Conservation (phyloP, 148 eudicot genomes). For the Amaranthus hypochondriacus region DNA sequence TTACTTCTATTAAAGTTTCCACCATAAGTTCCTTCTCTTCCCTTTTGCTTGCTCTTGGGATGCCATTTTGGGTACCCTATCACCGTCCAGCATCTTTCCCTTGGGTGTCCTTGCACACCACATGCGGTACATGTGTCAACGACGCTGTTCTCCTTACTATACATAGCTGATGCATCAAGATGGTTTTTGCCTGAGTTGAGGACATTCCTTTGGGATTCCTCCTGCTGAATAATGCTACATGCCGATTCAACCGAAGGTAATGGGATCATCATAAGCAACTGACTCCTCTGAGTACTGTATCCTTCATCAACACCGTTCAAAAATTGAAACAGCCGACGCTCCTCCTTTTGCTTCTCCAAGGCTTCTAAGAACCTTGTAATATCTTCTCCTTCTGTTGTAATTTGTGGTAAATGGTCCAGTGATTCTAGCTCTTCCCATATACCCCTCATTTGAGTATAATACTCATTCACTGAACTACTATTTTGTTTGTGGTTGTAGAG, state of each 20-base stretch:
- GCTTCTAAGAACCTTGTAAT: no score
- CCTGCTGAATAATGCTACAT: not conserved
- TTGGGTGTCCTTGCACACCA: not conserved
- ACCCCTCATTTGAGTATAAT: no score
- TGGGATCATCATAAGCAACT: not conserved
- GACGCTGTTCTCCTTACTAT: not conserved
- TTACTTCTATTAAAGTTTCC: not conserved
- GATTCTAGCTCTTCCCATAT: no score
- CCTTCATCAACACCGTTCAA: not conserved
- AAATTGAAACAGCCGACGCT: not conserved
- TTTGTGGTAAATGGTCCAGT: no score
- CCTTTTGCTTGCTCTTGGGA: not conserved
- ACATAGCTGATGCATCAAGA: not conserved
- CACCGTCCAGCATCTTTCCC: not conserved
- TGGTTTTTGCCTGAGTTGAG: not conserved
- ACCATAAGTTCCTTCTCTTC: not conserved
- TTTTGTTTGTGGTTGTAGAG: no score
- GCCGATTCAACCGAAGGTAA: not conserved
- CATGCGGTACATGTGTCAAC: not conserved
- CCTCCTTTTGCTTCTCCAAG: not conserved
- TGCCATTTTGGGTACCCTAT: not conserved
- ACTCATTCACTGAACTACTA: no score
- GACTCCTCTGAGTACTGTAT: not conserved
- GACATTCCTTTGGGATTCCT: not conserved
- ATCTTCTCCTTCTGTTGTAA: no score